Percentiles rank a stretch among this genome's conserved stretches.
phyloP scores from a whole-genome alignment of 1,284 basidiomycete species.

The Cystobasidium pallidum region DNA sequence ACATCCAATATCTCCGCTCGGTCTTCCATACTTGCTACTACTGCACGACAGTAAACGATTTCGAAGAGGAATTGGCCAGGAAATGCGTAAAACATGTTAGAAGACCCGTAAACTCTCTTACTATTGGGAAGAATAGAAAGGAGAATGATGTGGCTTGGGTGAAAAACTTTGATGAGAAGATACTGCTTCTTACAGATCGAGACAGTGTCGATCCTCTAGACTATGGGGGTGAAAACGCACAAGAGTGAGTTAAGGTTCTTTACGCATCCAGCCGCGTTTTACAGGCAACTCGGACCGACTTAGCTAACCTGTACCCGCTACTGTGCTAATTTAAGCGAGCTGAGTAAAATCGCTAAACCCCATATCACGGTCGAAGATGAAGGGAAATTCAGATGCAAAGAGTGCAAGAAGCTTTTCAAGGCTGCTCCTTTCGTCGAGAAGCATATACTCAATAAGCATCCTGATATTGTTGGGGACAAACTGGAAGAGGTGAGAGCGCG shows the following conservation, averaged over 20 bases:
- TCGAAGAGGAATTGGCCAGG: constrained; percentile 87
- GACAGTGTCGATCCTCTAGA: constrained; percentile 77
- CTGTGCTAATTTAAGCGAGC: constrained; percentile 65
- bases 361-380: constrained; percentile 91
- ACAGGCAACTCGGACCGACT: background rate
- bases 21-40: constrained; percentile 93
- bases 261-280: background rate
- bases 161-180: constrained; percentile 80
- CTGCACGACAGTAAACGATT: constrained; percentile 86
- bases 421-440: constrained; percentile 94
- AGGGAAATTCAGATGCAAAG: constrained; percentile 91
- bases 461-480: constrained; percentile 49
- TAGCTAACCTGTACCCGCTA: too few relatives aligned
- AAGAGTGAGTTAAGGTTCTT: constrained; percentile 68
- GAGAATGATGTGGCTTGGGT: constrained; percentile 75
- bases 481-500: constrained; percentile 46
- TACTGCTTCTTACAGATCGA: constrained; percentile 73
- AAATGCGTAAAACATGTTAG: constrained; percentile 89
- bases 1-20: constrained; percentile 78
- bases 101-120: constrained; percentile 56
- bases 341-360: constrained; percentile 73
- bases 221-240: constrained; percentile 83
- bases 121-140: constrained; percentile 26
- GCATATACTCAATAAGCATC: constrained; percentile 54
- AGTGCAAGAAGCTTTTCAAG: constrained; percentile 92